Evolutionary conservation across 805 yeast species (phyloP).

Genomic region (Pichia phayaonensis): DNA sequence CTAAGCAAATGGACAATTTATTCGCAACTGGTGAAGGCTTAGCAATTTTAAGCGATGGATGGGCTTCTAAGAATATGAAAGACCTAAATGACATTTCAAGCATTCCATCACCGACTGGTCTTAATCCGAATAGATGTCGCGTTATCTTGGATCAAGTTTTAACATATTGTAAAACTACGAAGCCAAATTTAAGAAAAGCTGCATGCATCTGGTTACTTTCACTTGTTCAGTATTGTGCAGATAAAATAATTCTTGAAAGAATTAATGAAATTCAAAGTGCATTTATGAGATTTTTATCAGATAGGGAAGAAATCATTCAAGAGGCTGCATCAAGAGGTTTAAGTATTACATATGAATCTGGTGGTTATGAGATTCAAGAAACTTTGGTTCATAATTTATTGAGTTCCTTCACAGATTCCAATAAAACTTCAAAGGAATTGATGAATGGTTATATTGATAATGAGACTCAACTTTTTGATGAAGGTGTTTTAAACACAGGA

Average conservation of each 20-base stretch:
- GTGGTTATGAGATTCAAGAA: slow-evolving; percentile 60
- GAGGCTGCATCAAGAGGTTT: slow-evolving; percentile 89
- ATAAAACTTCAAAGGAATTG: slow-evolving; percentile 33
- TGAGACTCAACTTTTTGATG: slow-evolving; percentile 81
- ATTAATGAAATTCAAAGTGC: slow-evolving; percentile 61
- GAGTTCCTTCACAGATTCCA: slow-evolving; percentile 69
- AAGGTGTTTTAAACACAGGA: slow-evolving; percentile 69
- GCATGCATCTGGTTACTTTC: slow-evolving; percentile 85
- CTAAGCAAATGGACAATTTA: slow-evolving; percentile 68
- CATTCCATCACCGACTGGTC: slow-evolving; percentile 30
- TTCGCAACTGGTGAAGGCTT: slow-evolving; percentile 84
- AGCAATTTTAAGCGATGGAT: slow-evolving; percentile 62
- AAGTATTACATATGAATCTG: slow-evolving; percentile 71
- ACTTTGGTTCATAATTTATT: slow-evolving; percentile 65
- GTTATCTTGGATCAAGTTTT: slow-evolving; percentile 44
- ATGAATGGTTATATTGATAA: slow-evolving; percentile 62
- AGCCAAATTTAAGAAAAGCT: slow-evolving; percentile 67
- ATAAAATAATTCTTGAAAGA: slow-evolving; percentile 32
- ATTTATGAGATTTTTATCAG: slow-evolving; percentile 73
- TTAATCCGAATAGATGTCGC: slow-evolving; percentile 13
- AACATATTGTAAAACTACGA: slow-evolving; percentile 49
- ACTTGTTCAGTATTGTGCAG: slow-evolving; percentile 65
- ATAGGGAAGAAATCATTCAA: slow-evolving; percentile 80
- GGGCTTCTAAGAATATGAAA: slow-evolving; percentile 54
- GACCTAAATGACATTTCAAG: slow-evolving; percentile 56